phyloP scores from a whole-genome alignment of 192 early-diverging fungal genomes.

The Coemansia sp. region DNA sequence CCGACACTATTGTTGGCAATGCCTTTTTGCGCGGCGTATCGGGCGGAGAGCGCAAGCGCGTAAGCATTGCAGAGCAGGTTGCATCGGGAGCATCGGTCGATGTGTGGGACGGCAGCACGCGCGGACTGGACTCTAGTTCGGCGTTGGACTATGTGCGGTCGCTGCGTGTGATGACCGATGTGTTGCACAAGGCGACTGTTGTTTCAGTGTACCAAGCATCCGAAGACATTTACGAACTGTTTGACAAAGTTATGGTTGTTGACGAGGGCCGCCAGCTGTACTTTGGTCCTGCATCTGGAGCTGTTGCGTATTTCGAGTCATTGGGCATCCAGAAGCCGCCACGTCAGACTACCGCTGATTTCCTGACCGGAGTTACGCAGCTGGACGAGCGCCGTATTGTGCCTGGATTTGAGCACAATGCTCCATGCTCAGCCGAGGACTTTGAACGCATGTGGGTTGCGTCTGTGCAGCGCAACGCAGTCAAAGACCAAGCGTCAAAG shows the following conservation, averaged over 20 bases:
- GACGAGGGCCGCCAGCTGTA: slow-evolving; percentile 57
- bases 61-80: slow-evolving; percentile 76
- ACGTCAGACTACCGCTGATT: slow-evolving; percentile 63
- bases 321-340: slow-evolving; percentile 57
- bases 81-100: slow-evolving; percentile 62
- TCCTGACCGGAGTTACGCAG: slow-evolving; percentile 65
- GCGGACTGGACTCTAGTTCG: slow-evolving; percentile 77
- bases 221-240: slow-evolving; percentile 64
- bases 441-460: slow-evolving; percentile 60
- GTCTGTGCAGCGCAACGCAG: slow-evolving; percentile 43
- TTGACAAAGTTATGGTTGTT: slow-evolving; percentile 58
- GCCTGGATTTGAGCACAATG: slow-evolving; percentile 57
- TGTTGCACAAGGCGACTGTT: slow-evolving; percentile 64
- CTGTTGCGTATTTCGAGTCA: slow-evolving; percentile 53
- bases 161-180: slow-evolving; percentile 71
- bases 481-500: slow-evolving; percentile 43
- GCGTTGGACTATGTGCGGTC: slow-evolving; percentile 78
- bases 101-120: slow-evolving; percentile 71
- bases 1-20: slow-evolving; percentile 65
- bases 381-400: slow-evolving; percentile 57
- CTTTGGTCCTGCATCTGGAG: slow-evolving; percentile 55
- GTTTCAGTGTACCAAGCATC: slow-evolving; percentile 74
- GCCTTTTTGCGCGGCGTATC: slow-evolving; percentile 76
- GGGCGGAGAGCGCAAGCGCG: slow-evolving; percentile 78
- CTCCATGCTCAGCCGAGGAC: slow-evolving; percentile 60